Conservation (phyloP, 225 moss, liverwort and hornwort genomes). For the Anthoceros angustus region DNA sequence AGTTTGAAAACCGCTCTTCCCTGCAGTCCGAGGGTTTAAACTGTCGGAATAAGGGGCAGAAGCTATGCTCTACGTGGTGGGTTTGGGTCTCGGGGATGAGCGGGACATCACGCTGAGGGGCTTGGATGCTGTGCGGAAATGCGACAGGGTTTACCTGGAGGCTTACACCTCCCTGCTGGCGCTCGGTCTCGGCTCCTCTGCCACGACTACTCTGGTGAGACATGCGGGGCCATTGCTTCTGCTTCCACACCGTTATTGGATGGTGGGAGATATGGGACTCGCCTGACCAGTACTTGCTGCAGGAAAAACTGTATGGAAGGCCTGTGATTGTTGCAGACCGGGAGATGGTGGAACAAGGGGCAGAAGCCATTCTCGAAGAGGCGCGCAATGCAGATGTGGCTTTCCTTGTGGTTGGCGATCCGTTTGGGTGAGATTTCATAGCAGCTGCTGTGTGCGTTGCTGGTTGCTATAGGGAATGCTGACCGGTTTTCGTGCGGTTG, state of each 20-base stretch:
- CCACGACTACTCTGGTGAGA: conserved; percentile 57
- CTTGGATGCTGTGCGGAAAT: conserved; percentile 58
- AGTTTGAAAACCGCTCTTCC: too few species aligned
- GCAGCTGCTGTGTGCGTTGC: not conserved
- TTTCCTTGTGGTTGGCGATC: conserved; percentile 94
- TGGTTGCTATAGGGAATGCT: not conserved
- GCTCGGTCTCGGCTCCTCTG: conserved; percentile 62
- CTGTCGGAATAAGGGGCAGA: not conserved
- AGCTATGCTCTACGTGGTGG: conserved; percentile 78
- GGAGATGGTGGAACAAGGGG: conserved; percentile 91
- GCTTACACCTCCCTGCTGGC: conserved; percentile 91
- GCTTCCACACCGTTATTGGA: not conserved
- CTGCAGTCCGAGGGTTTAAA: too few species aligned
- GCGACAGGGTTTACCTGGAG: conserved; percentile 77
- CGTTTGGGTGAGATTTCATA: conserved; percentile 53
- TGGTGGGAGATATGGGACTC: not conserved
- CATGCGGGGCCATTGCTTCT: not conserved
- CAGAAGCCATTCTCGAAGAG: conserved; percentile 77
- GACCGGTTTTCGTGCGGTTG: not conserved
- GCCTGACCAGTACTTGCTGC: conserved; percentile 3
- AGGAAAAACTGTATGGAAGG: conserved; percentile 82
- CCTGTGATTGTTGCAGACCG: conserved; percentile 82
- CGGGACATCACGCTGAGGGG: conserved; percentile 85
- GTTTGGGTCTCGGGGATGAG: conserved; percentile 88
- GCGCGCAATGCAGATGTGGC: conserved; percentile 58